Evolutionary conservation across 75 land plant species (phyloP).

Genomic region (Adiantum capillusveneris): DNA sequence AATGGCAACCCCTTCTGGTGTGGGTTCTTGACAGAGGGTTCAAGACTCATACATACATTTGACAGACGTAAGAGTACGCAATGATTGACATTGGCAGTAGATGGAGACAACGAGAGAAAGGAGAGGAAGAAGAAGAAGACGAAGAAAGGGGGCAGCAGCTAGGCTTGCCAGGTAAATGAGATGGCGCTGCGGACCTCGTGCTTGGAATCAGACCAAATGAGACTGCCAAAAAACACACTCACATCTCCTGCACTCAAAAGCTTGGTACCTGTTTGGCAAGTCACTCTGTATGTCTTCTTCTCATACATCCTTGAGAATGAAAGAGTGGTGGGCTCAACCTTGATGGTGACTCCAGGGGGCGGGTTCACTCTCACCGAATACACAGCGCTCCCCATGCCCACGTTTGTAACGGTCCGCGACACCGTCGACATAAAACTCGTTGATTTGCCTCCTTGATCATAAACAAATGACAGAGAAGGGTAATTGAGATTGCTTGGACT

Average conservation of each 20-base stretch:
- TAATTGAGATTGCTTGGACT: constrained; percentile 60
- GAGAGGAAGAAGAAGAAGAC: too few relatives aligned
- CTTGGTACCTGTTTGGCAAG: constrained; percentile 4
- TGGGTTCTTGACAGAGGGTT: too few relatives aligned
- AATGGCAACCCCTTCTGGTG: too few relatives aligned
- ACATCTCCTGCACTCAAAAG: constrained; percentile 10
- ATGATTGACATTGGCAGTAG: too few relatives aligned
- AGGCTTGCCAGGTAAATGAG: background rate
- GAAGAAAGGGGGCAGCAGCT: background rate
- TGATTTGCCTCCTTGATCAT: constrained; percentile 16
- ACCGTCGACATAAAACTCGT: constrained; percentile 12
- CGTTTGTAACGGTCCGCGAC: constrained; percentile 65
- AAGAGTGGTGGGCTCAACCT: constrained; percentile 41
- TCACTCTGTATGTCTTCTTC: constrained; percentile 29
- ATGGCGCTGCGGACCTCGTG: constrained; percentile 5
- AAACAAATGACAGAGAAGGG: constrained; percentile 60
- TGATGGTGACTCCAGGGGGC: constrained; percentile 32
- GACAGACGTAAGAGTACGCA: too few relatives aligned
- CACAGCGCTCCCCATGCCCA: constrained; percentile 41
- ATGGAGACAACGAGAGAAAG: too few relatives aligned
- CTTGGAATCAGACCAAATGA: constrained; percentile 19
- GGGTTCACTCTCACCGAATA: constrained; percentile 33
- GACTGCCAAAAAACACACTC: constrained; percentile 6
- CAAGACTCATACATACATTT: too few relatives aligned
- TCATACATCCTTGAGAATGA: constrained; percentile 26